A percentile compares a stretch with the other conserved stretches of the same genome.
Evolutionary conservation across 805 yeast genomes (phyloP).

Genomic region (Kuraishia ogatae): DNA sequence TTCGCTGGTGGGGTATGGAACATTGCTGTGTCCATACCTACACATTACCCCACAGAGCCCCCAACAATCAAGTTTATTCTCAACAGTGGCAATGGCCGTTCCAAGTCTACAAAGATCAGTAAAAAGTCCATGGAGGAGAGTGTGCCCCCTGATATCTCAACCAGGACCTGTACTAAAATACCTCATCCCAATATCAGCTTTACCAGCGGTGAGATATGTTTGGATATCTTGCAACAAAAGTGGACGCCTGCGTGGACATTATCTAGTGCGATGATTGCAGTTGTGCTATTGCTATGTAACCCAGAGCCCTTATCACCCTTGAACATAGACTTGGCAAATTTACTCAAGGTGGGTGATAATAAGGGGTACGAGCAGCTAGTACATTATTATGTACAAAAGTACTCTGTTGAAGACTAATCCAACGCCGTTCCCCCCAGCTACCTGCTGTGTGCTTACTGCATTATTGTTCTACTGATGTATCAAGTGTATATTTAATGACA

Average conservation of each 20-base stretch:
- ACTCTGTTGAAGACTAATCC: conserved; percentile 6
- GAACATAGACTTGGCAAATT: conserved; percentile 60
- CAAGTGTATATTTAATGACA: not conserved
- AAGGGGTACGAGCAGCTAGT: conserved; percentile 33
- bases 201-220: conserved; percentile 59
- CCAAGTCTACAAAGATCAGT: not conserved
- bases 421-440: no score
- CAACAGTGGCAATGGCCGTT: not conserved
- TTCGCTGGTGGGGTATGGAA: conserved; percentile 46
- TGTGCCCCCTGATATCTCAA: not conserved
- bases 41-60: conserved; percentile 48
- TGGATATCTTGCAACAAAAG: conserved; percentile 48
- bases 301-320: conserved; percentile 71
- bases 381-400: conserved; percentile 24
- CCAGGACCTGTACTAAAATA: conserved; percentile 15
- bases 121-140: not conserved
- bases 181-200: conserved; percentile 44
- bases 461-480: not conserved
- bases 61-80: conserved; percentile 41
- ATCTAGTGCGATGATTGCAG: conserved; percentile 44
- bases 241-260: conserved; percentile 79
- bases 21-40: conserved; percentile 34
- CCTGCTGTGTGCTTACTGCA: no score
- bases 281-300: conserved; percentile 44
- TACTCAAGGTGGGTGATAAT: conserved; percentile 38